Evolutionary conservation across 768 basidiomycete genomes (phyloP).

Genomic region (Pleurotus djamor): DNA sequence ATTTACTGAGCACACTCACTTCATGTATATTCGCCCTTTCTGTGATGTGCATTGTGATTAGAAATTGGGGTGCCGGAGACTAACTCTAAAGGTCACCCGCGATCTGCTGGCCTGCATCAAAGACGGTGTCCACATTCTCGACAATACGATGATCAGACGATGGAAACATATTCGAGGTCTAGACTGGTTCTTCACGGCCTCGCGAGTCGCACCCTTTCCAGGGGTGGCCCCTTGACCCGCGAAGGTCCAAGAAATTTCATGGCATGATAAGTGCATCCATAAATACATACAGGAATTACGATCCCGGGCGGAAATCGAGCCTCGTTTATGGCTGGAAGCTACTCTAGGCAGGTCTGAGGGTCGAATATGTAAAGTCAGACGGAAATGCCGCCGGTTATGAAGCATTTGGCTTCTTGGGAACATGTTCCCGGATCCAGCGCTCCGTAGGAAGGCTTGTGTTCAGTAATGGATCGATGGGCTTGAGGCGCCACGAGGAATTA

Average conservation of each 20-base stretch:
- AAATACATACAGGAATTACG: background rate
- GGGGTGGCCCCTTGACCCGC: too few species aligned
- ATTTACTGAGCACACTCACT: constrained; percentile 19
- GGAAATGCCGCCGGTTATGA: background rate
- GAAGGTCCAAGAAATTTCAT: background rate
- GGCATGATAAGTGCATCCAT: background rate
- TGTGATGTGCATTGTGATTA: constrained; percentile 13
- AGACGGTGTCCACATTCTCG: background rate
- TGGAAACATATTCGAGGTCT: background rate
- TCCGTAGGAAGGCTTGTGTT: constrained; percentile 70
- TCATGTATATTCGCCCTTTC: constrained; percentile 42
- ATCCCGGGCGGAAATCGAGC: constrained; percentile 3
- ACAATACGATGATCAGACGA: background rate
- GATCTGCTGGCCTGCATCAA: background rate
- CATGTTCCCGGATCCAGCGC: constrained; percentile 61
- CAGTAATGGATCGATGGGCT: constrained; percentile 62
- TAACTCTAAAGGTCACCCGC: background rate
- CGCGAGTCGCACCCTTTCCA: too few species aligned
- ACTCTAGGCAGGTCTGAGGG: background rate
- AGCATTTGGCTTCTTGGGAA: constrained; percentile 28
- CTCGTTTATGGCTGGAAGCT: background rate
- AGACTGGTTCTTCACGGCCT: too few species aligned
- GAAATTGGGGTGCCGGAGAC: background rate
- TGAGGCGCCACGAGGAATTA: constrained; percentile 51
- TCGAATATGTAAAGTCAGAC: background rate